phyloP scores from a whole-genome alignment of 164 flowering plant genomes.

The Chimonanthus salicifolius region DNA sequence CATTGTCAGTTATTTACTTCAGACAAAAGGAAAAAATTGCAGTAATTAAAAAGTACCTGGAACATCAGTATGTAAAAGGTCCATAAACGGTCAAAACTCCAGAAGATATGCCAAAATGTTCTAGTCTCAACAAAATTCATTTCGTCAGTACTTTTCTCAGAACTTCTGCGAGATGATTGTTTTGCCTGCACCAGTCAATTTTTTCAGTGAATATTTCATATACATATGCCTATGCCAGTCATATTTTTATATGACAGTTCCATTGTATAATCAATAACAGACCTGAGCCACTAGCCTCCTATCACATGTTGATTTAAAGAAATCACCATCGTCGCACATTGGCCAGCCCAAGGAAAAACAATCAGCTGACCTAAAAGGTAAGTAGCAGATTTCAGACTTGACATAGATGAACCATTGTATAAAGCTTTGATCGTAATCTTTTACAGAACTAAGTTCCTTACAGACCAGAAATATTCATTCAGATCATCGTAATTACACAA shows the following conservation, averaged over 20 bases:
- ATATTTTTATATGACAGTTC: background rate
- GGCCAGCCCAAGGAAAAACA: conserved; percentile 99
- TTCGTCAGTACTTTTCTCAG: conserved; percentile 64
- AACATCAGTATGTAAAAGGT: conserved; percentile 73
- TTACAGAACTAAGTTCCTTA: conserved; percentile 7
- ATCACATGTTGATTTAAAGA: conserved; percentile 76
- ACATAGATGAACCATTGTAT: background rate
- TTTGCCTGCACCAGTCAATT: conserved; percentile 40
- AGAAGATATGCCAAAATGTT: conserved; percentile 86
- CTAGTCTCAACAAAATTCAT: conserved; percentile 83
- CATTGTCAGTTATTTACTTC: no score
- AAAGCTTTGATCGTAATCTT: conserved; percentile 4
- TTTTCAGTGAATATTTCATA: background rate
- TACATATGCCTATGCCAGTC: background rate
- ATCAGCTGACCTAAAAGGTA: conserved; percentile 60
- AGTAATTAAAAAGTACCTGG: conserved; percentile 47
- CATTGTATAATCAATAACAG: background rate
- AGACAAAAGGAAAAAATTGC: no score
- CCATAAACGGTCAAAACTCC: conserved; percentile 97
- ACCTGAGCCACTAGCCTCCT: conserved; percentile 34
- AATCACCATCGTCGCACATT: conserved; percentile 94
- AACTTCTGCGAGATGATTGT: conserved; percentile 26
- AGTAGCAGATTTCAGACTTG: background rate
- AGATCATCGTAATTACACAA: conserved; percentile 99
- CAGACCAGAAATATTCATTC: conserved; percentile 96